Base-by-base conservation (phyloP, 1,284 basidiomycete species). In the Grifola frondosa region DNA sequence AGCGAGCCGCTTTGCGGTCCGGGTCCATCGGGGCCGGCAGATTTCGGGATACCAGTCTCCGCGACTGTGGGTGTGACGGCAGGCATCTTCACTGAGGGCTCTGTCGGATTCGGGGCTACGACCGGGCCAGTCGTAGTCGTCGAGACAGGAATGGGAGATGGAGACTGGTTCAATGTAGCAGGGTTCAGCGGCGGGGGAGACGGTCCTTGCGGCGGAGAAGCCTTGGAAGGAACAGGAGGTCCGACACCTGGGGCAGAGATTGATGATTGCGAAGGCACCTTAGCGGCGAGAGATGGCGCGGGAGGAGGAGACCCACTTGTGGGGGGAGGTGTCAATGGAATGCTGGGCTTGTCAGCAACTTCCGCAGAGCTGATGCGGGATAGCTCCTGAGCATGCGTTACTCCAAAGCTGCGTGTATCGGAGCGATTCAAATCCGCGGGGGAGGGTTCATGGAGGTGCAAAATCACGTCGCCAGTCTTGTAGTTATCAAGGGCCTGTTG, bases 371-470 rank as follows among this genome's bases (percentile, higher is more conserved):
- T 63, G 44, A 88, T 81, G 50, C 68, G 72, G 12, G 73, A 75
- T 17, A 91, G 70, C 64, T 91, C 88, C 30, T 68, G 73, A 2
- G 84, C 84, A 57, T 91, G 88, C 30, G 81, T 89, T 62, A 84
- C 84, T 8, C 88, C 88, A 56, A 91, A 91, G 61, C 83, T 87
- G 41, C 77, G 77, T 1, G 84, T 87, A 55, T 91, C 83, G 3
- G 81, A 84, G 49, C 81, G 71, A 40, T 73, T 71, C 28, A 88
- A 69, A 55, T 84, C 80, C n/a, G 70, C 65, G 6, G 69, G 69
- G 20, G 66, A 56, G 15, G 66, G 52, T 11, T 53, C 50, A 7
- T 71, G 73, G 19, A 73, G 59, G 22, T 69, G 65, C 13, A 88
- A 70, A 21, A 71, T 72, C 50, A 77, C 73, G 44, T 78, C 73